A percentile compares a stretch with the other conserved stretches of the same genome.
These are phyloP conservation scores for Psilocybe cubensis DNA, from an alignment of 768 basidiomycete species.

Conservation along the genomic window DNA sequence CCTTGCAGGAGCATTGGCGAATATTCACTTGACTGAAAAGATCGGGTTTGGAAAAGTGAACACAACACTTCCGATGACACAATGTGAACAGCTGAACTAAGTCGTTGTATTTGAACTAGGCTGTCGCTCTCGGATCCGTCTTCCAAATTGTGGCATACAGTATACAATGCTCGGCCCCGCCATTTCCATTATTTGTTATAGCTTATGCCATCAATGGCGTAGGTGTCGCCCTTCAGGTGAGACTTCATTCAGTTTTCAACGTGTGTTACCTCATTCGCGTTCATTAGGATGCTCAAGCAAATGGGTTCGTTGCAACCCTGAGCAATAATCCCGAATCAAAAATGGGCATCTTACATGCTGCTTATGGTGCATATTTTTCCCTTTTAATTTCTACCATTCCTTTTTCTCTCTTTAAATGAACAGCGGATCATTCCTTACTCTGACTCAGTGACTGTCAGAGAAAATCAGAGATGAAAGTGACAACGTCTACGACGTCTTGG, in stretches of 20 bases:
- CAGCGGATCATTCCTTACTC: too few species aligned
- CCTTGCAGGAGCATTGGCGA: conserved; percentile 39
- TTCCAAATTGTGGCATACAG: conserved; percentile 57
- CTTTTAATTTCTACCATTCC: neutral
- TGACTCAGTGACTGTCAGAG: too few species aligned
- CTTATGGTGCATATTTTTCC: conserved; percentile 48
- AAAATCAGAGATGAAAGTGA: too few species aligned
- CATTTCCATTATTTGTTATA: conserved; percentile 66
- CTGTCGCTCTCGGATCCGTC: conserved; percentile 42
- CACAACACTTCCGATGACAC: neutral
- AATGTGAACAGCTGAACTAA: neutral
- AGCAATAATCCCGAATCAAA: conserved; percentile 59
- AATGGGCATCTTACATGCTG: conserved; percentile 55
- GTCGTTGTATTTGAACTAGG: conserved; percentile 4
- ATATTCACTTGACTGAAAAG: conserved; percentile 39
- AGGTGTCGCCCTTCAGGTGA: conserved; percentile 49
- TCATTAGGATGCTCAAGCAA: conserved; percentile 69
- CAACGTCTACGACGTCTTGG: neutral
- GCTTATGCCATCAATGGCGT: conserved; percentile 47
- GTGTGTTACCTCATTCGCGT: neutral
- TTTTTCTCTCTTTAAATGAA: neutral
- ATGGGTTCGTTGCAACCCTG: conserved; percentile 67
- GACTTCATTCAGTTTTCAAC: neutral
- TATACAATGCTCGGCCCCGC: conserved; percentile 57
- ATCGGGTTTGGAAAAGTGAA: conserved; percentile 48